These are phyloP conservation scores for Abortiporus biennis DNA, from an alignment of 1,284 basidiomycete genomes.

Conservation along the genomic window DNA sequence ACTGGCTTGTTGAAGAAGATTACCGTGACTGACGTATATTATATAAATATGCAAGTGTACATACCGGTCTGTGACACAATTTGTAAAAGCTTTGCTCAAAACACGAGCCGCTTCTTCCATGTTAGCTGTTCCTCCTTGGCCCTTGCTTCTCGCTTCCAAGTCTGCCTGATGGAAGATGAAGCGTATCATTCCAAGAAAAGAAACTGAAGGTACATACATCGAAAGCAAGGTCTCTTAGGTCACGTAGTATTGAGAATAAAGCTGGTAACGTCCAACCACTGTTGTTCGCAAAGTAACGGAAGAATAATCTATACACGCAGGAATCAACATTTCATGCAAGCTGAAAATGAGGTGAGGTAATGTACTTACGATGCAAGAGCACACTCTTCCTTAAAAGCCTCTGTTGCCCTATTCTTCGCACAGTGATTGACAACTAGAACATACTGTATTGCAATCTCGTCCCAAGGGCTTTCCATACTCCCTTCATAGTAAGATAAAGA, in stretches of 20 bases:
- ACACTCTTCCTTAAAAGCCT: conserved; percentile 71
- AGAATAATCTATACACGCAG: conserved; percentile 48
- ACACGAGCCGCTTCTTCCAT: conserved; percentile 91
- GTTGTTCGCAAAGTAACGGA: conserved; percentile 70
- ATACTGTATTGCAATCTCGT: conserved; percentile 77
- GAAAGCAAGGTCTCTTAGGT: conserved; percentile 77
- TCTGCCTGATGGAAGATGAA: conserved; percentile 47
- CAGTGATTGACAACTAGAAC: conserved; percentile 66
- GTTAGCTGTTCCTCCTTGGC: conserved; percentile 58
- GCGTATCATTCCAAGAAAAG: background rate
- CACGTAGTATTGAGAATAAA: conserved; percentile 72
- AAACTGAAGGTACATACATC: conserved; percentile 39
- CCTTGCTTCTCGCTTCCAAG: conserved; percentile 49
- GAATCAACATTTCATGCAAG: background rate
- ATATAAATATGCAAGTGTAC: conserved; percentile 11
- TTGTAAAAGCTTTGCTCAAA: conserved; percentile 89
- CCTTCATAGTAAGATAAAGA: conserved; percentile 54
- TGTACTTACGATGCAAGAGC: conserved; percentile 24
- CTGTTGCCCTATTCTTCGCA: conserved; percentile 54
- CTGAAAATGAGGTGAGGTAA: conserved; percentile 3
- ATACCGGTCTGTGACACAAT: conserved; percentile 86
- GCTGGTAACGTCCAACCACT: conserved; percentile 80
- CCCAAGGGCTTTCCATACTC: conserved; percentile 67
- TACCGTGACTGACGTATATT: background rate
- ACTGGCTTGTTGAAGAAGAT: conserved; percentile 24